Conservation (phyloP, 83 land plant genomes). For the Picea mariana region DNA sequence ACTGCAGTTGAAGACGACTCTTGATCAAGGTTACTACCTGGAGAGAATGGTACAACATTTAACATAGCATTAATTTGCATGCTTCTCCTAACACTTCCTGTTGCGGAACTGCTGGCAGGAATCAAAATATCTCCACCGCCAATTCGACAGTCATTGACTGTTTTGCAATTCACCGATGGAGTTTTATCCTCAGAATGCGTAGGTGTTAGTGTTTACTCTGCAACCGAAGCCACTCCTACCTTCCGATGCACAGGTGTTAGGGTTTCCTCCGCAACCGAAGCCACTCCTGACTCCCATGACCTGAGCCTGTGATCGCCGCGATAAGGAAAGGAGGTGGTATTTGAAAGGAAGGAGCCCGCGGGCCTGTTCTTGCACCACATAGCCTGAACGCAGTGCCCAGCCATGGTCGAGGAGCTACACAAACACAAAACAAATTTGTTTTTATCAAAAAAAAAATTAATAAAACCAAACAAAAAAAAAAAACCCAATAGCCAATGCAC, state of each 20-base stretch:
- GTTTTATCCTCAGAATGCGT: not conserved
- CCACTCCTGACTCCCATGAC: not conserved
- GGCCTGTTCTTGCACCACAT: no score
- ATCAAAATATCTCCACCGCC: not conserved
- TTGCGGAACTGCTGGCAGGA: not conserved
- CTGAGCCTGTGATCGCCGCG: no score
- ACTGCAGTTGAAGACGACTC: not conserved
- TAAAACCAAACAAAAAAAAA: no score
- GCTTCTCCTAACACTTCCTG: not conserved
- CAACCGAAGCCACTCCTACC: not conserved
- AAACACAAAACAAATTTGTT: no score
- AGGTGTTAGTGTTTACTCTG: not conserved
- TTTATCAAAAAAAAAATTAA: no score
- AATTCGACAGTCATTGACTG: not conserved
- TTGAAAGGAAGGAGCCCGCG: no score
- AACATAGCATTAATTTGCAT: not conserved
- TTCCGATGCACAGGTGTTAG: not conserved
- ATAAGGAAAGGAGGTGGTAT: no score
- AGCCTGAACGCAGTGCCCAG: no score
- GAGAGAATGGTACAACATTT: not conserved
- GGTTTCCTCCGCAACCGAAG: no score
- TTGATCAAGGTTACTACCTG: not conserved
- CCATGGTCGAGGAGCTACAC: no score
- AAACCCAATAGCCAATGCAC: no score
- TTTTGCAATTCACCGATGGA: not conserved